Base-by-base conservation (phyloP, 192 early-diverging fungal genomes). In the Cladochytrium replicatum region DNA sequence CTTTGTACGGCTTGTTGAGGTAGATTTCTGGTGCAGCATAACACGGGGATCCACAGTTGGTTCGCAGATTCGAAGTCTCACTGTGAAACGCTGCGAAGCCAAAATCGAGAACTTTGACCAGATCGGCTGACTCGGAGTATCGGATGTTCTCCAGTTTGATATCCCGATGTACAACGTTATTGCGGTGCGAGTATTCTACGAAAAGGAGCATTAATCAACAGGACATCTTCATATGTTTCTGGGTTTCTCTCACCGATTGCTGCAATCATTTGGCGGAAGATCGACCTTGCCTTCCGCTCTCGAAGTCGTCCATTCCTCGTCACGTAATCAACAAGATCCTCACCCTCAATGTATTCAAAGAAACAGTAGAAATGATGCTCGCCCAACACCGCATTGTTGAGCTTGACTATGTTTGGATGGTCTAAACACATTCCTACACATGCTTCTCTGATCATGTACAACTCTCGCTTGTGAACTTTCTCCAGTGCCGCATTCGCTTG, bases 331-430 rank as follows among this genome's bases (percentile, higher is more conserved):
- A 58, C 60, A 30, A 68, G 28, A 55, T 68, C 66, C 53, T 68
- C 52, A 31, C 66, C 66, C 24, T 56, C 51, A 13, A 63, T 42
- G 31, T 52, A 41, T 43, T 68, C 66, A 46, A 60, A 68, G 30
- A 68, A 68, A 48, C 63, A 68, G 42, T 68, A 68, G 32, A 68
- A 68, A 25, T 68, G 66, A 38, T 60, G 59, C 30, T 59, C 57
- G 8, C 66, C 66, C 21, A 60, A 31, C 3, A 56, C 47, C 22
- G 58, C 63, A 3, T 51, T 52, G 25, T 60, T 40, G 32, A 68
- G 49, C 24, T 42, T 46, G 34, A 63, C 48, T 22, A 68, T 57
- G 50, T 68, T 60, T 6, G 55, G 51, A 40, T 68, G 66, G 29
- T 68, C 41, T 13, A 68, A 50, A 19, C 49, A 34, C 6, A 68